Conservation (phyloP, 148 eudicot species). For the Silene latifolia region DNA sequence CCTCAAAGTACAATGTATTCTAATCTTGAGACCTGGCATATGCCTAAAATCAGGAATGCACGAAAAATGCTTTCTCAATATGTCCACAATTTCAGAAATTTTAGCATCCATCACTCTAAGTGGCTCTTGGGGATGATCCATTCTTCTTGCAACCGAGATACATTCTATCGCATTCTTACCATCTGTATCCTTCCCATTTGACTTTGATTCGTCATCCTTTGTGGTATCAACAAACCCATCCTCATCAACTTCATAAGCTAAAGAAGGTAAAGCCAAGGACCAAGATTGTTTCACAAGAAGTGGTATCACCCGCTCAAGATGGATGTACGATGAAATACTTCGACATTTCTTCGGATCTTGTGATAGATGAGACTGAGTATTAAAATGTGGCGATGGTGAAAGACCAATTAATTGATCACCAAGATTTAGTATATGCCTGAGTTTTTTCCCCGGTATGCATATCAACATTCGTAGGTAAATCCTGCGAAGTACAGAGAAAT, state of each 20-base stretch:
- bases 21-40: constrained; percentile 71
- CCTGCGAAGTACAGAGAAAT: constrained; percentile 37
- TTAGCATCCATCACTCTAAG: constrained; percentile 92
- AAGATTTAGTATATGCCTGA: constrained; percentile 54
- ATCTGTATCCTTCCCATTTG: constrained; percentile 36
- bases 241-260: constrained; percentile 34
- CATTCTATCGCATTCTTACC: constrained; percentile 23
- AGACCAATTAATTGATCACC: constrained; percentile 65
- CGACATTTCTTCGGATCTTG: constrained; percentile 48
- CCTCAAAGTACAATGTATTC: constrained; percentile 63
- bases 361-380: constrained; percentile 49
- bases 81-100: constrained; percentile 61
- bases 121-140: constrained; percentile 61
- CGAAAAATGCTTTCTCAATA: constrained; percentile 72
- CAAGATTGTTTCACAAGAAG: constrained; percentile 86
- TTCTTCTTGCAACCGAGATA: constrained; percentile 31
- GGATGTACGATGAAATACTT: constrained; percentile 62
- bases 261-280: constrained; percentile 70
- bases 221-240: constrained; percentile 42
- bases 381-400: constrained; percentile 63
- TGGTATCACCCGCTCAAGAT: constrained; percentile 60
- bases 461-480: constrained; percentile 87
- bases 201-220: constrained; percentile 39
- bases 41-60: constrained; percentile 79
- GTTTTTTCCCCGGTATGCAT: constrained; percentile 92